Percentiles rank a stretch among this genome's conserved stretches.
Evolutionary conservation across 257 asterid species (phyloP).

Genomic region (Leonotis leonurus): DNA sequence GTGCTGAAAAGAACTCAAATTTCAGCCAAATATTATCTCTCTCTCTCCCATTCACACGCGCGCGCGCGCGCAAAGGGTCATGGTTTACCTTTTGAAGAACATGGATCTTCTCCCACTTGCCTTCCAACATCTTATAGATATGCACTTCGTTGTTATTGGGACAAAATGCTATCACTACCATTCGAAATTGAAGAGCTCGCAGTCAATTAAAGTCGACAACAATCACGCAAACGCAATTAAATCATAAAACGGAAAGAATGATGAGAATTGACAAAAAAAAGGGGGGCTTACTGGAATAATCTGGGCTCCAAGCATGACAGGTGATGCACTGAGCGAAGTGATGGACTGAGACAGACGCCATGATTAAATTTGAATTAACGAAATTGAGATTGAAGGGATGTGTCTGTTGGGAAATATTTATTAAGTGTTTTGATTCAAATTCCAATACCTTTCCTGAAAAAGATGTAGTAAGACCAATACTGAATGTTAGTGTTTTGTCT

Average conservation of each 20-base stretch:
- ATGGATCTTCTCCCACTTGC: slow-evolving; percentile 95
- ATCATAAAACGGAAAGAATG: not conserved
- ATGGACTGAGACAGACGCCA: slow-evolving; percentile 86
- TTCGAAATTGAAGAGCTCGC: slow-evolving; percentile 6
- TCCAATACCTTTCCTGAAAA: too few species aligned
- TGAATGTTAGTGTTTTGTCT: too few species aligned
- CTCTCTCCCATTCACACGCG: not conserved
- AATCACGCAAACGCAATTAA: not conserved
- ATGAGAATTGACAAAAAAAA: not conserved
- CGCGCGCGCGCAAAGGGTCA: not conserved
- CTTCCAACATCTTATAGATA: slow-evolving; percentile 60
- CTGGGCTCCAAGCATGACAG: slow-evolving; percentile 97
- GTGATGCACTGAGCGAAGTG: slow-evolving; percentile 83
- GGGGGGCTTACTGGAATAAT: slow-evolving; percentile 67
- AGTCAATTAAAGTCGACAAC: slow-evolving; percentile 4
- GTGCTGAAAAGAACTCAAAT: not conserved
- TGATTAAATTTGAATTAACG: slow-evolving; percentile 1
- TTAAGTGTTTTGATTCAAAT: too few species aligned
- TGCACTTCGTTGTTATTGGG: slow-evolving; percentile 91
- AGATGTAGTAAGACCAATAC: too few species aligned
- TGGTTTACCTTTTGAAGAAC: slow-evolving; percentile 78
- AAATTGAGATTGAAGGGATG: not conserved
- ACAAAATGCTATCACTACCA: slow-evolving; percentile 82
- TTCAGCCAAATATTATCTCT: not conserved
- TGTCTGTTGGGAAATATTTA: too few species aligned